A percentile compares a stretch with the other conserved stretches of the same genome.
Conservation (phyloP, 164 flowering plant genomes). For the Santalum album region DNA sequence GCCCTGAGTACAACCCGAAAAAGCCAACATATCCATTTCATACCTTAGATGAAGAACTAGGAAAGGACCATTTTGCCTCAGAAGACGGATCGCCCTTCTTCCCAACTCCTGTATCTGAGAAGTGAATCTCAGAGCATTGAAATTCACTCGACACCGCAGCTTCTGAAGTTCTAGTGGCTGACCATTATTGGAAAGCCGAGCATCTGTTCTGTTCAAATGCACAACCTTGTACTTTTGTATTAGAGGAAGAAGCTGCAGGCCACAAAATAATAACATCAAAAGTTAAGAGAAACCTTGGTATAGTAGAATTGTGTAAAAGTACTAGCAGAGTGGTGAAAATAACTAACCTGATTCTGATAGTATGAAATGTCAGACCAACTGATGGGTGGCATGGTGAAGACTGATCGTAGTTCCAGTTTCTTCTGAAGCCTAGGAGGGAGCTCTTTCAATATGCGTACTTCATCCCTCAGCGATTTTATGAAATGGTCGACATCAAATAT, state of each 20-base stretch:
- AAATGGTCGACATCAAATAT: conserved; percentile 93
- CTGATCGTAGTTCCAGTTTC: conserved; percentile 52
- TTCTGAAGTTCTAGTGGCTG: conserved; percentile 73
- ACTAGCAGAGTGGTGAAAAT: neutral
- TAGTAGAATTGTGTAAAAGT: neutral
- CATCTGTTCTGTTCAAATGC: conserved; percentile 82
- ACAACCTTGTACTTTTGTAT: conserved; percentile 69
- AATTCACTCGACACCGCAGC: conserved; percentile 88
- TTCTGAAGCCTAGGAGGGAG: conserved; percentile 72
- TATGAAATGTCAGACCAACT: conserved; percentile 91
- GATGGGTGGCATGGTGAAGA: conserved; percentile 71
- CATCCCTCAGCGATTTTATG: conserved; percentile 78
- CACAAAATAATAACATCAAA: neutral
- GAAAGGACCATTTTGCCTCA: conserved; percentile 75
- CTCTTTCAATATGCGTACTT: conserved; percentile 73
- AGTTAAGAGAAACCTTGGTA: neutral
- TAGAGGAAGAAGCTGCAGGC: conserved; percentile 77
- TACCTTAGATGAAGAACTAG: conserved; percentile 92
- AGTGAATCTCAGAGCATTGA: conserved; percentile 65
- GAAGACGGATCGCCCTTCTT: conserved; percentile 50
- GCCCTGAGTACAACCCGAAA: conserved; percentile 93
- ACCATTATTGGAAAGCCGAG: conserved; percentile 81
- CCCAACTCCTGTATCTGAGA: conserved; percentile 87
- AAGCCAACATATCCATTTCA: conserved; percentile 98
- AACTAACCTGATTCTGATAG: conserved; percentile 58